These are phyloP conservation scores for Aspergillus conjunctus DNA, from an alignment of 495 filamentous ascomycete genomes.

Conservation along the genomic window DNA sequence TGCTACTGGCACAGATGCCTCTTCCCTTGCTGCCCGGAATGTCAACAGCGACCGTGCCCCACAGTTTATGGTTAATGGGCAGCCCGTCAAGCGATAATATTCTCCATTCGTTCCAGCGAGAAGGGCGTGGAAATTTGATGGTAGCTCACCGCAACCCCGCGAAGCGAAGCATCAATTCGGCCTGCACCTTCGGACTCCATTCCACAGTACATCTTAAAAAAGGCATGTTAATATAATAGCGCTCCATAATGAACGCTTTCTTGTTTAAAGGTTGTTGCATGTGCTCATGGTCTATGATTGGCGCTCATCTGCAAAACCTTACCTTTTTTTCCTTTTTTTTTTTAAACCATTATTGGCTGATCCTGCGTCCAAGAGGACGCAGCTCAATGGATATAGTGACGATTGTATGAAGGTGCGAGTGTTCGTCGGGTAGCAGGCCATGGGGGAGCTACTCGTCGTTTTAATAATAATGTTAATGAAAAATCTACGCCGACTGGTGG, in stretches of 20 bases:
- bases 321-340: slow-evolving; percentile 17
- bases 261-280: slow-evolving; percentile 18
- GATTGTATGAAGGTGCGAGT: slow-evolving; percentile 27
- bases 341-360: slow-evolving; percentile 15
- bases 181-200: slow-evolving; percentile 1
- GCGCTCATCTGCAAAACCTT: slow-evolving; percentile 15
- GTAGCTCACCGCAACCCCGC: background rate
- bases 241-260: slow-evolving; percentile 7
- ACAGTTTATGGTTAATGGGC: slow-evolving; percentile 43
- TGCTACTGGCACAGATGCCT: slow-evolving; percentile 34
- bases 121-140: background rate
- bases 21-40: slow-evolving; percentile 26
- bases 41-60: slow-evolving; percentile 38
- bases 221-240: slow-evolving; percentile 17
- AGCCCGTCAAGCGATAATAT: slow-evolving; percentile 30
- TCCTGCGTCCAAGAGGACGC: slow-evolving; percentile 19
- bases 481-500: slow-evolving; percentile 9
- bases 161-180: background rate
- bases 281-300: slow-evolving; percentile 24
- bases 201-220: slow-evolving; percentile 1
- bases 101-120: too few relatives aligned
- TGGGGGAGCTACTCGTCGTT: slow-evolving; percentile 13
- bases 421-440: slow-evolving; percentile 9
- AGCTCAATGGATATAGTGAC: slow-evolving; percentile 30
- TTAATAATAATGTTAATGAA: slow-evolving; percentile 30